These are phyloP conservation scores for Tremellales sp. DNA, from an alignment of 1,284 basidiomycete species.

Conservation along the genomic window DNA sequence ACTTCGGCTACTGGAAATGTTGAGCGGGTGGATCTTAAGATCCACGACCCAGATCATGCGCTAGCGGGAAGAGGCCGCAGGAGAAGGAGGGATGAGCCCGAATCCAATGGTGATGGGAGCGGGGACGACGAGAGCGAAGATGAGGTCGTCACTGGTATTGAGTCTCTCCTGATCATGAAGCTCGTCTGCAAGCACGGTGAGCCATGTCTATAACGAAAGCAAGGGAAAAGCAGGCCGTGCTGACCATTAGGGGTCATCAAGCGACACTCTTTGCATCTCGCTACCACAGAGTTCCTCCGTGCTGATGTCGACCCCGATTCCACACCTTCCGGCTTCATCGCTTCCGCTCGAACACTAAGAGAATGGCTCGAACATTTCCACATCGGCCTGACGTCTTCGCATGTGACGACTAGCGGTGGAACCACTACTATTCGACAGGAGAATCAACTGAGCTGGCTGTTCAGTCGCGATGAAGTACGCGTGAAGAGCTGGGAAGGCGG, in stretches of 20 bases:
- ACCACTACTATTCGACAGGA: slow-evolving; percentile 16
- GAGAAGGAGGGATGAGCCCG: background rate
- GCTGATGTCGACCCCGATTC: slow-evolving; percentile 41
- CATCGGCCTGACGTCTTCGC: slow-evolving; percentile 17
- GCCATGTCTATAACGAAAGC: slow-evolving; percentile 4
- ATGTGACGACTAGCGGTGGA: slow-evolving; percentile 4
- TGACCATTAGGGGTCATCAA: slow-evolving; percentile 37
- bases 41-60: slow-evolving; percentile 33
- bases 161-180: slow-evolving; percentile 34
- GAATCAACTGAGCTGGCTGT: slow-evolving; percentile 46
- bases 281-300: slow-evolving; percentile 37
- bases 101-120: slow-evolving; percentile 17
- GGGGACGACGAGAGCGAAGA: slow-evolving; percentile 20
- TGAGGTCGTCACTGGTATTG: slow-evolving; percentile 16
- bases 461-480: slow-evolving; percentile 32
- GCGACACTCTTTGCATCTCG: slow-evolving; percentile 45
- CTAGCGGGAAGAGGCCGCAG: slow-evolving; percentile 8
- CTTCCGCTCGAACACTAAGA: slow-evolving; percentile 36
- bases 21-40: slow-evolving; percentile 39
- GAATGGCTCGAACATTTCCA: slow-evolving; percentile 48
- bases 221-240: background rate
- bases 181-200: slow-evolving; percentile 46
- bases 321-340: slow-evolving; percentile 38
- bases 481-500: slow-evolving; percentile 43
- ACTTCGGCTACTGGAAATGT: slow-evolving; percentile 33